These are phyloP conservation scores for Populus tremula DNA, from an alignment of 345 rosid species.

Conservation along the genomic window DNA sequence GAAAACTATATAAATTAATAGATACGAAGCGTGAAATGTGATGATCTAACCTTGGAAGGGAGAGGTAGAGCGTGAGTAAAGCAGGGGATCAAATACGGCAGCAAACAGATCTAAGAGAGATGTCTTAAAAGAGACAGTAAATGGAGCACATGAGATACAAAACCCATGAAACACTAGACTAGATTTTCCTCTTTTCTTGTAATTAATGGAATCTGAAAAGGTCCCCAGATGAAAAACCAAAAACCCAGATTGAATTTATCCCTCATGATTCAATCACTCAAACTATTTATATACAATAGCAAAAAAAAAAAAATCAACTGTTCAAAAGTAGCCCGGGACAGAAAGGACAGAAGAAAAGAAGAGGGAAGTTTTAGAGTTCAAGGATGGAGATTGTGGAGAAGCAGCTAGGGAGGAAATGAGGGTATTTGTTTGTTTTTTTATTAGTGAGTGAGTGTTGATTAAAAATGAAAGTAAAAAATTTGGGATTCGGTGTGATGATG, in stretches of 20 bases:
- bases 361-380: constrained; percentile 5
- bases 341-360: not conserved
- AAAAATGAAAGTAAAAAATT: constrained; percentile 14
- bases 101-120: constrained; percentile 60
- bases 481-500: constrained; percentile 56
- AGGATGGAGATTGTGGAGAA: constrained; percentile 10
- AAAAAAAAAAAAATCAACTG: not conserved
- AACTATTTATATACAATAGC: not conserved
- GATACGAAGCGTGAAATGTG: constrained; percentile 27
- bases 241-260: constrained; percentile 37
- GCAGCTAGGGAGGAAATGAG: constrained; percentile 20
- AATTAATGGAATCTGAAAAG: constrained; percentile 56
- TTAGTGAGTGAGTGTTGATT: not conserved
- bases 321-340: not conserved
- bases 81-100: constrained; percentile 58
- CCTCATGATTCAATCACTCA: constrained; percentile 49
- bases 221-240: constrained; percentile 42
- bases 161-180: constrained; percentile 39
- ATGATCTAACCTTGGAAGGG: constrained; percentile 66
- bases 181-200: not conserved
- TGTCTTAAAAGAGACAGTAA: constrained; percentile 37
- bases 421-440: constrained; percentile 3
- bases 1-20: constrained; percentile 20
- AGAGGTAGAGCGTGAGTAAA: constrained; percentile 38
- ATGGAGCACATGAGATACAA: constrained; percentile 62